Conservation (phyloP, 345 rosid species). For the Populus ilicifolia region DNA sequence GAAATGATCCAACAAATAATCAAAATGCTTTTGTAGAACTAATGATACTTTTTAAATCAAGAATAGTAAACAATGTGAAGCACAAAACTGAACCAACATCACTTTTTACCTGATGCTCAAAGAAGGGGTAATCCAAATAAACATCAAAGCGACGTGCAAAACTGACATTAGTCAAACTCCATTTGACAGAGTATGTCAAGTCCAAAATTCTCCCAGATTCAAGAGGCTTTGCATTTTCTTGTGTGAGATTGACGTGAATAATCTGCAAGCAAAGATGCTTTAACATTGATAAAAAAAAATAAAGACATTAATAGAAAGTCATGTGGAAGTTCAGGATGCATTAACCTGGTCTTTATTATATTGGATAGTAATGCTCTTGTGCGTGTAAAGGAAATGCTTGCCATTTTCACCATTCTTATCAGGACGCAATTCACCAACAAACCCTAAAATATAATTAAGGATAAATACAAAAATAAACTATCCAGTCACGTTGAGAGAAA, state of each 20-base stretch:
- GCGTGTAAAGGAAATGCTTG: constrained; percentile 74
- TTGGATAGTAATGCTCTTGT: constrained; percentile 55
- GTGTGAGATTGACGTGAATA: constrained; percentile 83
- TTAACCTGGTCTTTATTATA: constrained; percentile 86
- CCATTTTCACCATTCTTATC: constrained; percentile 72
- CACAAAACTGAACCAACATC: not conserved
- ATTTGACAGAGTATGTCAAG: constrained; percentile 83
- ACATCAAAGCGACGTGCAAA: constrained; percentile 92
- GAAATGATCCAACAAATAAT: not conserved
- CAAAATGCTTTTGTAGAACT: not conserved
- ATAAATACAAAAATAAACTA: constrained; percentile 8
- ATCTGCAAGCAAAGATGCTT: constrained; percentile 38
- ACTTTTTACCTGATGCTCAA: constrained; percentile 80
- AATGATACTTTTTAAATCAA: not conserved
- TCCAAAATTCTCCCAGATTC: constrained; percentile 61
- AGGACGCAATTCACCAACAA: constrained; percentile 79
- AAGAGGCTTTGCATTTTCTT: constrained; percentile 68
- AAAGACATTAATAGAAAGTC: not conserved
- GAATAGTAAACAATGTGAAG: not conserved
- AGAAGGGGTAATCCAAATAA: constrained; percentile 87
- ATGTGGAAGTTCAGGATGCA: constrained; percentile 13
- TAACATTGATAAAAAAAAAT: constrained; percentile 1
- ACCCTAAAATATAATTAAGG: constrained; percentile 42
- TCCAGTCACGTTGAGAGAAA: not conserved
- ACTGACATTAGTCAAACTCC: constrained; percentile 61